phyloP scores from a whole-genome alignment of 202 grass and related monocot genomes.

The Carex arenaria region DNA sequence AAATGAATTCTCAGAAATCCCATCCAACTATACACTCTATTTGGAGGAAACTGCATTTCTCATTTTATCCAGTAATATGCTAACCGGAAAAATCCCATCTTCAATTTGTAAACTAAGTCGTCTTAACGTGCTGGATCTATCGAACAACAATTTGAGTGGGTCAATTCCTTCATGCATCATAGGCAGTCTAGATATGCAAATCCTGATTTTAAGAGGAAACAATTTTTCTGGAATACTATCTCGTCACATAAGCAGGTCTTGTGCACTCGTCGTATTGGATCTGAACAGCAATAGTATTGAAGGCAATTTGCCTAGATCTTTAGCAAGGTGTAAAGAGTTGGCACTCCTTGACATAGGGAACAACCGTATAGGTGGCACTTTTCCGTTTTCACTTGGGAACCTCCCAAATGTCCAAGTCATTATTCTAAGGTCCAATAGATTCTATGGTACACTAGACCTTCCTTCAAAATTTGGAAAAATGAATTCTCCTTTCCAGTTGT shows the following conservation, averaged over 20 bases:
- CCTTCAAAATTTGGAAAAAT: neutral
- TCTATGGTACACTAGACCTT: too few relatives aligned
- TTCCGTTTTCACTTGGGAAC: too few relatives aligned
- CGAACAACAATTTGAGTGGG: slow-evolving; percentile 41
- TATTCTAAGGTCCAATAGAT: too few relatives aligned
- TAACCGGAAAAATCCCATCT: slow-evolving; percentile 30
- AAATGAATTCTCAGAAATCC: slow-evolving; percentile 42
- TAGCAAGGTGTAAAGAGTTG: neutral
- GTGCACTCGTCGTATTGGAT: neutral
- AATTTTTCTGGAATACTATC: slow-evolving; percentile 25
- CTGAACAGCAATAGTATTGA: neutral
- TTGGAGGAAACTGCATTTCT: slow-evolving; percentile 4
- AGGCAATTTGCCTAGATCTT: neutral
- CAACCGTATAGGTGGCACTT: too few relatives aligned
- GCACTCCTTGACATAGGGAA: neutral
- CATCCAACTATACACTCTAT: neutral
- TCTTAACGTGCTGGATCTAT: slow-evolving; percentile 42
- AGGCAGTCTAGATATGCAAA: slow-evolving; percentile 13
- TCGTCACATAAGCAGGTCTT: slow-evolving; percentile 9
- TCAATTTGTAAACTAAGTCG: slow-evolving; percentile 31
- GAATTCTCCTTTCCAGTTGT: neutral
- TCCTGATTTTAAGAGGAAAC: slow-evolving; percentile 43
- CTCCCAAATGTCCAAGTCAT: too few relatives aligned
- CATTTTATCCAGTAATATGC: slow-evolving; percentile 25
- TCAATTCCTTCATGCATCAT: slow-evolving; percentile 36